Evolutionary conservation across 1,284 basidiomycete species (phyloP).

Genomic region (Leccinum subfulvum): DNA sequence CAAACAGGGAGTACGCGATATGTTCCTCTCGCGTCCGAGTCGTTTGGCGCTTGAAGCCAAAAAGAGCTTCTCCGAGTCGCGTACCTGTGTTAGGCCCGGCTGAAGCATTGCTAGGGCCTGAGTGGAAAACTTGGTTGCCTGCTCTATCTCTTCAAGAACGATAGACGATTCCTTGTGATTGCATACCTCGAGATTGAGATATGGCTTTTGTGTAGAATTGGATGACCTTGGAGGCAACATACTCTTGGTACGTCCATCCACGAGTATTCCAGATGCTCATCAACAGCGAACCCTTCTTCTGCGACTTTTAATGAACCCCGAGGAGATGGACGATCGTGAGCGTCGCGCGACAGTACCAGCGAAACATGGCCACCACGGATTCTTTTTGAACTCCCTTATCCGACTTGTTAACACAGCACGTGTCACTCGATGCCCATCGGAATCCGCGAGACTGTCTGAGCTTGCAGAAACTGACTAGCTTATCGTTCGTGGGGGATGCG

Average conservation of each 20-base stretch:
- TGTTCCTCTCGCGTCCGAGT: too few relatives aligned
- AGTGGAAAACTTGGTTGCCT: neutral
- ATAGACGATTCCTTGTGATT: constrained; percentile 47
- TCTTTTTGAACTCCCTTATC: neutral
- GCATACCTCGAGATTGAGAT: too few relatives aligned
- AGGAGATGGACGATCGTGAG: neutral
- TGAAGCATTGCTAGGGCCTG: neutral
- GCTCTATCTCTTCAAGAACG: neutral
- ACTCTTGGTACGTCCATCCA: neutral
- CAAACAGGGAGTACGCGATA: too few relatives aligned
- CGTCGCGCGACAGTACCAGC: neutral
- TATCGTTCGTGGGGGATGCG: neutral
- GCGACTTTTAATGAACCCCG: neutral
- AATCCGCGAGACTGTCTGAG: neutral
- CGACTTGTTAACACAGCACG: neutral
- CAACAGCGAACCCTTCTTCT: neutral
- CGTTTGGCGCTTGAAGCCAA: too few relatives aligned
- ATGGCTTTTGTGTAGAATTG: too few relatives aligned
- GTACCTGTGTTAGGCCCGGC: neutral
- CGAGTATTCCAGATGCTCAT: neutral
- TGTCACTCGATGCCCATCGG: neutral
- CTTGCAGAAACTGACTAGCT: neutral
- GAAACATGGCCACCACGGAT: neutral
- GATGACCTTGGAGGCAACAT: neutral
- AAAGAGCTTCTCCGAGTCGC: neutral